These are phyloP conservation scores for Ophiostoma triangulosporum DNA, from an alignment of 2,329 filamentous ascomycete genomes.

Conservation along the genomic window DNA sequence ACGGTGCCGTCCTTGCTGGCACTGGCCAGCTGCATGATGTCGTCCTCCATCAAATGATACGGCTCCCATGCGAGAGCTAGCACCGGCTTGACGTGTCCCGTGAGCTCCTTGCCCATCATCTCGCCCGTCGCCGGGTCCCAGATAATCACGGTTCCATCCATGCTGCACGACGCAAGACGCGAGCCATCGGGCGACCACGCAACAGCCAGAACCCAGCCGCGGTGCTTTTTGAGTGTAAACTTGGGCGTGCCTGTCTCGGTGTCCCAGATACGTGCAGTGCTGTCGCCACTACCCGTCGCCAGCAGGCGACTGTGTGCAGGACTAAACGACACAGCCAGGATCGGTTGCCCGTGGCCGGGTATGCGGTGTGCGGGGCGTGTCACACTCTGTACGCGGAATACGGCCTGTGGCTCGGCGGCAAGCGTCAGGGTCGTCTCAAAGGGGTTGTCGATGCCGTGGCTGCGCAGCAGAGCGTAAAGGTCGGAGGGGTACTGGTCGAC, in stretches of 20 bases:
- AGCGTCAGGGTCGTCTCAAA: constrained; percentile 40
- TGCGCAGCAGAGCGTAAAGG: constrained; percentile 38
- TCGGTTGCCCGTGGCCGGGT: constrained; percentile 81
- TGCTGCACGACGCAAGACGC: constrained; percentile 75
- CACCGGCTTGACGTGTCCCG: constrained; percentile 82
- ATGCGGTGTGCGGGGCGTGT: constrained; percentile 82
- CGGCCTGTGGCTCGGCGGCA: constrained; percentile 65
- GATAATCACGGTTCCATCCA: constrained; percentile 82
- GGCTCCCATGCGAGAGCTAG: constrained; percentile 86
- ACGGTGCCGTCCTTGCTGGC: constrained; percentile 84
- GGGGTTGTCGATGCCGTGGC: constrained; percentile 43
- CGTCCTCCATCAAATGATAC: constrained; percentile 65
- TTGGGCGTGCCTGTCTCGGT: constrained; percentile 84
- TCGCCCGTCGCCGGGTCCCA: constrained; percentile 80
- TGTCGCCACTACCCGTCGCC: constrained; percentile 82
- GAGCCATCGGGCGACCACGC: constrained; percentile 75
- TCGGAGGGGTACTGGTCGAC: constrained; percentile 44
- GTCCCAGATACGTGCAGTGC: constrained; percentile 87
- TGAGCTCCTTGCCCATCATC: constrained; percentile 54
- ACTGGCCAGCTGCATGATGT: constrained; percentile 68
- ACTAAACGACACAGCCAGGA: constrained; percentile 75
- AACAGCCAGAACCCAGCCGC: constrained; percentile 79
- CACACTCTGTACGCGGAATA: constrained; percentile 86
- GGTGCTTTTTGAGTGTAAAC: constrained; percentile 75
- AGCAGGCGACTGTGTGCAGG: constrained; percentile 63